Percentiles rank a stretch among this genome's conserved stretches.
phyloP scores from a whole-genome alignment of 2,329 filamentous ascomycete species.

The Aspergillus carbonarius region DNA sequence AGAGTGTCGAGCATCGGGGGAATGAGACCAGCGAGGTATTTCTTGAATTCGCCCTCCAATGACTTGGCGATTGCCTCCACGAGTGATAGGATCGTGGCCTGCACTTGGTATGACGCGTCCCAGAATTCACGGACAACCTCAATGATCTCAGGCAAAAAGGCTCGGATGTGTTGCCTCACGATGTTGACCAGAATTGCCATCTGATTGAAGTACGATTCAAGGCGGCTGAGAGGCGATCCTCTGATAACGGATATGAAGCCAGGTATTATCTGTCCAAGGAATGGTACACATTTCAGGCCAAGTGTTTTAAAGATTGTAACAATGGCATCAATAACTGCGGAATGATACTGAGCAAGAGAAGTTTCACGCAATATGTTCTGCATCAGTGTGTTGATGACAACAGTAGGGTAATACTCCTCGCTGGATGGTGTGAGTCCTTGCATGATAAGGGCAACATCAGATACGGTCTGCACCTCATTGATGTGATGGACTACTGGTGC shows the following conservation, averaged over 20 bases:
- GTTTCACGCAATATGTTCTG: conserved; percentile 83
- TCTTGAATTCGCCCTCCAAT: conserved; percentile 95
- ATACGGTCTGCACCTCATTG: conserved; percentile 67
- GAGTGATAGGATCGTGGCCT: conserved; percentile 86
- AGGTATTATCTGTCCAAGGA: conserved; percentile 89
- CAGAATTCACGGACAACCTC: conserved; percentile 86
- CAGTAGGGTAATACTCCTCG: conserved; percentile 97
- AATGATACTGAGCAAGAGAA: conserved; percentile 87
- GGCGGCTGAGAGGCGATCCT: conserved; percentile 70
- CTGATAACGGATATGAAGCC: conserved; percentile 89
- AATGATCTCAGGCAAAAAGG: conserved; percentile 83
- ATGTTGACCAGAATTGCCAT: conserved; percentile 90
- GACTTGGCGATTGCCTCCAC: conserved; percentile 93
- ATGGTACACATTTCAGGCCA: conserved; percentile 92
- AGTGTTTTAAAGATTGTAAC: conserved; percentile 99
- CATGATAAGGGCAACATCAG: conserved; percentile 98
- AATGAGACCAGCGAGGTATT: conserved; percentile 83
- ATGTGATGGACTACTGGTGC: conserved; percentile 76
- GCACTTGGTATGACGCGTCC: conserved; percentile 75
- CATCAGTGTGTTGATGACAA: conserved; percentile 93
- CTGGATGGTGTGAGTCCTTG: conserved; percentile 92
- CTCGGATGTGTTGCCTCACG: conserved; percentile 92
- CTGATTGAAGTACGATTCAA: conserved; percentile 98
- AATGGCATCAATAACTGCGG: conserved; percentile 91
- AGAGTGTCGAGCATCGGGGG: conserved; percentile 93